phyloP scores from a whole-genome alignment of 2,329 filamentous ascomycete species.

The Neofusicoccum sp. region DNA sequence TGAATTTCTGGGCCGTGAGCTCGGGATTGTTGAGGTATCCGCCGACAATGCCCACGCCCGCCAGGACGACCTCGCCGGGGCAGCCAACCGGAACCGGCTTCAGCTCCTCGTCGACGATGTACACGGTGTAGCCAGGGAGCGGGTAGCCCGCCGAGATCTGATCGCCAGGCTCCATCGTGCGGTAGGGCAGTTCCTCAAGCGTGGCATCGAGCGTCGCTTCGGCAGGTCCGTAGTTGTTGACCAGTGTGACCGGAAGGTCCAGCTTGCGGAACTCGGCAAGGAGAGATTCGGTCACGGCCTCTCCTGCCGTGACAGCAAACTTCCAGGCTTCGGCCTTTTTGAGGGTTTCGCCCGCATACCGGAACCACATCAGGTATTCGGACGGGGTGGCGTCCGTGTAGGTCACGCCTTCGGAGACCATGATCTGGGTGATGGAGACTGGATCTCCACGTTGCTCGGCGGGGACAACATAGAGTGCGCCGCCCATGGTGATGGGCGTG shows the following conservation, averaged over 20 bases:
- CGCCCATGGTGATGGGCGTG: constrained; percentile 45
- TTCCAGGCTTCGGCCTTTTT: constrained; percentile 29
- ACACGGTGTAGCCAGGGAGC: constrained; percentile 6
- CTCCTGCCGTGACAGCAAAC: constrained; percentile 33
- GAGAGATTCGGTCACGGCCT: constrained; percentile 10
- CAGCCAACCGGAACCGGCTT: constrained; percentile 18
- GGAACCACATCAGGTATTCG: constrained; percentile 39
- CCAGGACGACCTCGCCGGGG: constrained; percentile 17
- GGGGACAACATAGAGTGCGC: constrained; percentile 40
- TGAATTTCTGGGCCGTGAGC: neutral
- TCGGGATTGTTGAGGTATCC: constrained; percentile 10
- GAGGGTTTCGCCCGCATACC: constrained; percentile 27
- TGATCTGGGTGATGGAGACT: constrained; percentile 38
- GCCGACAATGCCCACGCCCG: constrained; percentile 10
- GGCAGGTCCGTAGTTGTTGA: constrained; percentile 15
- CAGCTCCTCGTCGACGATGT: constrained; percentile 14
- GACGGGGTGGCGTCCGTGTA: constrained; percentile 46
- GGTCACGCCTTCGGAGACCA: constrained; percentile 40
- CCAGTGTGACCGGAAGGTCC: neutral
- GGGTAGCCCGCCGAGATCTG: neutral
- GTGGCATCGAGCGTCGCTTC: constrained; percentile 12
- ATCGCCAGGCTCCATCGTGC: neutral
- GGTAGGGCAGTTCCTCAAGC: neutral
- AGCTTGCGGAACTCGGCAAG: too few species aligned
- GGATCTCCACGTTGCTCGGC: constrained; percentile 37